Evolutionary conservation across 352 stramenopile genomes (phyloP), one percentile per base, ranked within the genome.

Genomic region (Globisporangium nodosum): DNA sequence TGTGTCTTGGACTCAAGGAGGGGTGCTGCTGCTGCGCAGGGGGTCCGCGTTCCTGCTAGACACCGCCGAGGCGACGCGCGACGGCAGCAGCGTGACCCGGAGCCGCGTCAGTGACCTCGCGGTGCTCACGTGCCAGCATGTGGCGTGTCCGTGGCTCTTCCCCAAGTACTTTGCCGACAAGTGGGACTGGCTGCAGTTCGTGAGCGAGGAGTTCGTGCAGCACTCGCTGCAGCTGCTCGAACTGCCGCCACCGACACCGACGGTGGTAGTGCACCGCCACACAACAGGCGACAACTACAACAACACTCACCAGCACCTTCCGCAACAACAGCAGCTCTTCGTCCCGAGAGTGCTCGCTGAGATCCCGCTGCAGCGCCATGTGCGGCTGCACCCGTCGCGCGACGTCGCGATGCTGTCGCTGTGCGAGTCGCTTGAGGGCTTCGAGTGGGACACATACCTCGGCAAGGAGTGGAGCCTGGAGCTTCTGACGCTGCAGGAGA

Each of bases 131-230:
- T 90, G 78, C 53, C 79, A 90, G 58, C 84, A 94, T 58, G 82
- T 94, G 27, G 82, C 81, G 46, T 94, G 81, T 70, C 84, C 81
- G 42, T 91, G 84, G 84, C 66, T 79, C 5, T 92, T 90, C 65
- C 80, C 80, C 13, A 70, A 70, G 49, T 92, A 94, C 63, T 94
- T 91, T 58, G 31, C 59, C 12, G 69, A 88, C 53, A 88, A 83
- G 61, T 91, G 81, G 81, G 71, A 87, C 59, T 94, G 81, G 84
- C 76, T 94, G 52, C 80, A 94, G 66, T 78, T 86, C 64, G 81
- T 94, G 57, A 84, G 72, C 64, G 80, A 91, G 56, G 70, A 81
- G 50, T 86, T 88, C 37, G 75, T 92, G 43, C 67, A 74, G 37
- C 78, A 92, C 53, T 88, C 78, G 58, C 67, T 94, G 50, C 70